Percentiles rank a stretch among this genome's conserved stretches.
Evolutionary conservation across 2,329 filamentous ascomycete genomes (phyloP).

Genomic region (Fusarium acutatum): DNA sequence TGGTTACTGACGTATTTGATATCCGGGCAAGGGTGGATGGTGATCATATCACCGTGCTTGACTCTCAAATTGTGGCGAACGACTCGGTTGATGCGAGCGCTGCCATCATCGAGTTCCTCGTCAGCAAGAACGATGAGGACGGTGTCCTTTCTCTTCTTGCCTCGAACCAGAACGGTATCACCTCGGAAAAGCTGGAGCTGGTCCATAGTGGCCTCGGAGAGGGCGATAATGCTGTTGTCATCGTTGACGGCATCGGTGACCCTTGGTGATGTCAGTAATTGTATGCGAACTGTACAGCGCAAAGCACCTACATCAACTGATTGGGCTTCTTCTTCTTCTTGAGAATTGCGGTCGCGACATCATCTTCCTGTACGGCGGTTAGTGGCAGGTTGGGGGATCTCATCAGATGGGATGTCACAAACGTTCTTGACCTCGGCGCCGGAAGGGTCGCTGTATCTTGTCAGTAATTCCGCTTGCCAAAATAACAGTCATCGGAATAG

Average conservation of each 20-base stretch:
- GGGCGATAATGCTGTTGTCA: slow-evolving; percentile 99
- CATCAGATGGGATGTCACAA: slow-evolving; percentile 49
- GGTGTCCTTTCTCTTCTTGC: slow-evolving; percentile 99
- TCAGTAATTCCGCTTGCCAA: slow-evolving; percentile 47
- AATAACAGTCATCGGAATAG: not conserved
- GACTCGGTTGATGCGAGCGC: slow-evolving; percentile 96
- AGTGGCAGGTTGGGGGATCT: slow-evolving; percentile 41
- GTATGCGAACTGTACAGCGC: not conserved
- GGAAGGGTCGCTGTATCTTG: slow-evolving; percentile 76
- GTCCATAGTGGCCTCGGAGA: slow-evolving; percentile 99
- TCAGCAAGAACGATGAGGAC: slow-evolving; percentile 97
- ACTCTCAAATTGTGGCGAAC: slow-evolving; percentile 98
- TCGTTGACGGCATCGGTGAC: slow-evolving; percentile 98
- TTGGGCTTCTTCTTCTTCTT: slow-evolving; percentile 99
- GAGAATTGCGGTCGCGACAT: slow-evolving; percentile 93
- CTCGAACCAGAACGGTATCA: slow-evolving; percentile 96
- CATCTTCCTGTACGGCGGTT: slow-evolving; percentile 73
- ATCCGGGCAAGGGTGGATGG: slow-evolving; percentile 95
- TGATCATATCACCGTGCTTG: slow-evolving; percentile 98
- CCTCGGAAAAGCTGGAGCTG: slow-evolving; percentile 97
- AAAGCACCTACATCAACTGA: slow-evolving; percentile 82
- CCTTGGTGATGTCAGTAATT: slow-evolving; percentile 58
- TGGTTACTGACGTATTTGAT: slow-evolving; percentile 95
- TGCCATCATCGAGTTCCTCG: slow-evolving; percentile 97
- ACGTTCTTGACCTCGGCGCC: slow-evolving; percentile 88